Evolutionary conservation across 495 filamentous ascomycete genomes (phyloP).

Genomic region (Friedmanniomyces simplex): DNA sequence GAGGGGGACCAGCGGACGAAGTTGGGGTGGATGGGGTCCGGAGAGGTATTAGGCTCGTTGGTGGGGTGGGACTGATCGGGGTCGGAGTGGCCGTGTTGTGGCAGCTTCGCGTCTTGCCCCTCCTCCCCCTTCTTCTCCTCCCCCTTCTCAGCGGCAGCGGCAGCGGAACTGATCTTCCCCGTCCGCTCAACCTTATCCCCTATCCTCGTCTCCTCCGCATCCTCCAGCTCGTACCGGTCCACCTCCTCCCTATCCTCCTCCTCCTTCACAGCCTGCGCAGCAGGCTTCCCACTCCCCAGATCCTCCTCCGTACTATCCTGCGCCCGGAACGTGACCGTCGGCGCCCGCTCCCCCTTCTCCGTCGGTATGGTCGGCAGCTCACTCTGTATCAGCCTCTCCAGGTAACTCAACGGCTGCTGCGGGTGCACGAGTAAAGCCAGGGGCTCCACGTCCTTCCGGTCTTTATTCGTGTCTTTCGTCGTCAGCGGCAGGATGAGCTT

Average conservation of each 20-base stretch:
- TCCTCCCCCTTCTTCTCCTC: slow-evolving; percentile 4
- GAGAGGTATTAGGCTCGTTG: slow-evolving; percentile 28
- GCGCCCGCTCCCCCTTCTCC: slow-evolving; percentile 44
- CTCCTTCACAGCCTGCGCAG: slow-evolving; percentile 27
- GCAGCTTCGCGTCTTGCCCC: slow-evolving; percentile 17
- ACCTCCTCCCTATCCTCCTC: slow-evolving; percentile 25
- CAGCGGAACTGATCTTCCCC: slow-evolving; percentile 35
- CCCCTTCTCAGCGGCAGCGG: background rate
- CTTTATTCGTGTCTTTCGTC: slow-evolving; percentile 44
- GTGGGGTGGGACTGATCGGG: too few species aligned
- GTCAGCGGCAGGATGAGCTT: slow-evolving; percentile 81
- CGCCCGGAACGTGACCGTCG: slow-evolving; percentile 69
- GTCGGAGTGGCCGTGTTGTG: background rate
- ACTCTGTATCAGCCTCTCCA: slow-evolving; percentile 82
- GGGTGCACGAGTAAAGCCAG: slow-evolving; percentile 84
- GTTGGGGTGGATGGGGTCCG: slow-evolving; percentile 26
- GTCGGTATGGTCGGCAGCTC: slow-evolving; percentile 62
- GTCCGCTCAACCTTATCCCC: slow-evolving; percentile 40
- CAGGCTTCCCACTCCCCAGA: slow-evolving; percentile 27
- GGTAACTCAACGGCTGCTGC: slow-evolving; percentile 84
- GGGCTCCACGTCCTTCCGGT: slow-evolving; percentile 61
- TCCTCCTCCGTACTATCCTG: slow-evolving; percentile 58
- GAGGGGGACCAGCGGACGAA: slow-evolving; percentile 87
- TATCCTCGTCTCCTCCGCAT: slow-evolving; percentile 37
- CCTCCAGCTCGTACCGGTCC: slow-evolving; percentile 28